phyloP scores from a whole-genome alignment of 2,329 filamentous ascomycete species.

The Trichoderma pleuroti region DNA sequence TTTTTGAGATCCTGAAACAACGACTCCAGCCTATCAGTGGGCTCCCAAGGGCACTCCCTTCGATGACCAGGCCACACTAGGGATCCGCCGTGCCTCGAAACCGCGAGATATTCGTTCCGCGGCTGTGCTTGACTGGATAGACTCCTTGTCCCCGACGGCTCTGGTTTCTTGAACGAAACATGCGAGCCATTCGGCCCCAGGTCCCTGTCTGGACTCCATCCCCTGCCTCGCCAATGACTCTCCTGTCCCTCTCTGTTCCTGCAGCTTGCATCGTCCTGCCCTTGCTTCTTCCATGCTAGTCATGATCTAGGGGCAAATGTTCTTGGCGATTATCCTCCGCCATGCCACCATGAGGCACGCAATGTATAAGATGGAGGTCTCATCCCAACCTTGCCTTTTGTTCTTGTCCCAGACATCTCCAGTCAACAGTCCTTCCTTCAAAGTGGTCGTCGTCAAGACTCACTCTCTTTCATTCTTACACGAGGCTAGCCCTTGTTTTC shows the following conservation, averaged over 20 bases:
- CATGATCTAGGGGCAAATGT: not conserved
- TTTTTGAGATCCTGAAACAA: conserved; percentile 21
- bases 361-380: conserved; percentile 17
- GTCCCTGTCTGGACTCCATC: conserved; percentile 7
- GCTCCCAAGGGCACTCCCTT: conserved; percentile 17
- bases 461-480: conserved; percentile 28
- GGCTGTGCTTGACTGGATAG: conserved; percentile 18
- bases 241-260: conserved; percentile 17
- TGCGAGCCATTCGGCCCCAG: conserved; percentile 17
- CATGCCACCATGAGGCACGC: conserved; percentile 14
- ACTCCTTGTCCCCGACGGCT: conserved; percentile 4
- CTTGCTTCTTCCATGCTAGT: conserved; percentile 17
- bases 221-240: conserved; percentile 20
- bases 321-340: not conserved
- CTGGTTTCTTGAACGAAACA: conserved; percentile 11
- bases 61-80: conserved; percentile 4
- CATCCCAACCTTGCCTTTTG: conserved; percentile 14
- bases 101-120: conserved; percentile 5
- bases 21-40: conserved; percentile 19
- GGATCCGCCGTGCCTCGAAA: conserved; percentile 20
- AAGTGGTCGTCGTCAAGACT: conserved; percentile 31
- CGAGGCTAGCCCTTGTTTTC: conserved; percentile 38
- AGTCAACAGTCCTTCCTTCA: conserved; percentile 24
- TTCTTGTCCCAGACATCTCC: conserved; percentile 14
- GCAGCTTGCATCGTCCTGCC: conserved; percentile 13